Evolutionary conservation across 2,329 filamentous ascomycete genomes (phyloP).

Genomic region (Pseudogymnoascus verrucosus): DNA sequence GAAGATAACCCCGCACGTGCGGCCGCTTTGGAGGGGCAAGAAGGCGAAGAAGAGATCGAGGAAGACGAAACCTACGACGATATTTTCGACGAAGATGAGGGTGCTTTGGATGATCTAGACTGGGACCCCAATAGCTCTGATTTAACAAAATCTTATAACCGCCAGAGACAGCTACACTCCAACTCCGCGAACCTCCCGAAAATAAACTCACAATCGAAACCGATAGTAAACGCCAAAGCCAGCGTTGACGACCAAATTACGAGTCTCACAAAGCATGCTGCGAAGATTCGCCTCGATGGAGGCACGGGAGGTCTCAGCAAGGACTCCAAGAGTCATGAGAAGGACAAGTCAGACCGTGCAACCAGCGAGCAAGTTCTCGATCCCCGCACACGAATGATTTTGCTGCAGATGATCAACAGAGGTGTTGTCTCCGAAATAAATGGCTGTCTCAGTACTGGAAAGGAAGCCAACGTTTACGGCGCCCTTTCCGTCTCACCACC

Average conservation of each 20-base stretch:
- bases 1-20: slow-evolving; percentile 25
- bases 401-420: slow-evolving; percentile 92
- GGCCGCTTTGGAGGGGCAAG: slow-evolving; percentile 25
- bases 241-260: slow-evolving; percentile 83
- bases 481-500: slow-evolving; percentile 57
- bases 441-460: slow-evolving; percentile 90
- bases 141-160: slow-evolving; percentile 77
- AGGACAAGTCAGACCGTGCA: slow-evolving; percentile 86
- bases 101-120: slow-evolving; percentile 49
- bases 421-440: slow-evolving; percentile 85
- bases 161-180: slow-evolving; percentile 62
- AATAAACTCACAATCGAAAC: slow-evolving; percentile 65
- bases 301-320: slow-evolving; percentile 36
- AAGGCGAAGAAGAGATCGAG: slow-evolving; percentile 22
- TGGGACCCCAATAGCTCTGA: slow-evolving; percentile 55
- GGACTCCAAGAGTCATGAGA: slow-evolving; percentile 48
- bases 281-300: slow-evolving; percentile 73
- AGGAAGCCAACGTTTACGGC: slow-evolving; percentile 97
- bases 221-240: slow-evolving; percentile 68
- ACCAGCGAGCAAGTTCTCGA: slow-evolving; percentile 94
- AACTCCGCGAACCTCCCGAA: slow-evolving; percentile 44
- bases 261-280: slow-evolving; percentile 74
- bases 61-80: slow-evolving; percentile 38
- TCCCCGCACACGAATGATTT: slow-evolving; percentile 86
- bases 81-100: slow-evolving; percentile 52